These are phyloP conservation scores for Pythium aristosporum DNA, from an alignment of 352 stramenopile species.

Conservation along the genomic window DNA sequence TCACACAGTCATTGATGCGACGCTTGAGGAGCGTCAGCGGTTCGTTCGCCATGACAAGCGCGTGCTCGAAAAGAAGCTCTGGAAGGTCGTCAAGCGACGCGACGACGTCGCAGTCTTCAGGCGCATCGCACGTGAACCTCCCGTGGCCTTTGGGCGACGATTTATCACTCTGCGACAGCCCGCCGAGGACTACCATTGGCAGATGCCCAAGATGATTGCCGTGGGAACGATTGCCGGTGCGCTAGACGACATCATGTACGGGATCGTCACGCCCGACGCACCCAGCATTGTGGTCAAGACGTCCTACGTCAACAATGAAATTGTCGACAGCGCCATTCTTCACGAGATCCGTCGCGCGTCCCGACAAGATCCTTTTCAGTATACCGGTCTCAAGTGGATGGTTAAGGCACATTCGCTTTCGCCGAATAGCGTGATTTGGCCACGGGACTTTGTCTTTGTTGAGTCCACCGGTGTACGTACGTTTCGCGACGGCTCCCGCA, in stretches of 20 bases:
- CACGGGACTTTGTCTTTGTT: constrained; percentile 26
- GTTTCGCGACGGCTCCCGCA: constrained; percentile 30
- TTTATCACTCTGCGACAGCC: background rate
- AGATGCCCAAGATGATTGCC: constrained; percentile 24
- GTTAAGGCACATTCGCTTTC: constrained; percentile 19
- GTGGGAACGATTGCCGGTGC: constrained; percentile 27
- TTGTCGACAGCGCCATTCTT: constrained; percentile 51
- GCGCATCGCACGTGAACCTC: background rate
- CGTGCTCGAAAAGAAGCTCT: constrained; percentile 27
- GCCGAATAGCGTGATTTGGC: constrained; percentile 21
- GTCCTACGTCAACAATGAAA: constrained; percentile 46
- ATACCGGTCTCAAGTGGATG: constrained; percentile 27
- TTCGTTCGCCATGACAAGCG: constrained; percentile 28
- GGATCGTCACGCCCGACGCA: constrained; percentile 41
- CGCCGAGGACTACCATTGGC: constrained; percentile 5
- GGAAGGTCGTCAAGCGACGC: constrained; percentile 34
- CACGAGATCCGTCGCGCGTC: constrained; percentile 42
- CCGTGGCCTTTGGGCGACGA: background rate
- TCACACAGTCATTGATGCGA: constrained; percentile 18
- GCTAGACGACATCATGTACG: constrained; percentile 39
- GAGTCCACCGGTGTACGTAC: constrained; percentile 19
- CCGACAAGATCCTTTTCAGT: constrained; percentile 26
- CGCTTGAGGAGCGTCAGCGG: constrained; percentile 27
- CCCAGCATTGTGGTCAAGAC: constrained; percentile 21
- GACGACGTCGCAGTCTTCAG: constrained; percentile 37